These are phyloP conservation scores for Penicillium oxalicum DNA, from an alignment of 2,329 filamentous ascomycete genomes.

Conservation along the genomic window DNA sequence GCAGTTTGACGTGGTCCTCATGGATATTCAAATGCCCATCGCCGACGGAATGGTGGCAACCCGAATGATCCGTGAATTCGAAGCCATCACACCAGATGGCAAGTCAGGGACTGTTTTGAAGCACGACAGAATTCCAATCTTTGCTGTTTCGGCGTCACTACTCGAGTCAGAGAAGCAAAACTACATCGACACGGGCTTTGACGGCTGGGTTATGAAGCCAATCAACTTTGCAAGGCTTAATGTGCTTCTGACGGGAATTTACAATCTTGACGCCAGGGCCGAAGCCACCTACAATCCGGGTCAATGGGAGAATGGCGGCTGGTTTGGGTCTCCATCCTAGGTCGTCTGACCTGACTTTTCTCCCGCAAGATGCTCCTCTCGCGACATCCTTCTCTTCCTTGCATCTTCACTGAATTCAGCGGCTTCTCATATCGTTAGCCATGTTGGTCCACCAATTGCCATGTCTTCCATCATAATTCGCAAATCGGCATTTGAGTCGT, in stretches of 20 bases:
- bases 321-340: constrained; percentile 51
- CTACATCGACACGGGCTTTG: constrained; percentile 75
- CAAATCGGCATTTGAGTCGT: no score
- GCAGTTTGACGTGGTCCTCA: constrained; percentile 72
- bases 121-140: constrained; percentile 69
- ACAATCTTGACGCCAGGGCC: constrained; percentile 53
- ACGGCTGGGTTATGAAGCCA: constrained; percentile 87
- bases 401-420: background rate
- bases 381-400: background rate
- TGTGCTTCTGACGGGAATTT: constrained; percentile 63
- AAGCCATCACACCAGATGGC: constrained; percentile 48
- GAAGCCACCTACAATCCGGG: constrained; percentile 65
- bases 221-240: constrained; percentile 73
- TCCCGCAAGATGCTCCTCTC: background rate
- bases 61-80: constrained; percentile 72
- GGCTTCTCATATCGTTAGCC: no score
- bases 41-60: constrained; percentile 80
- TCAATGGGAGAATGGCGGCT: constrained; percentile 78
- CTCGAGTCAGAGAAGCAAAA: constrained; percentile 61
- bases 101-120: constrained; percentile 55
- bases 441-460: no score
- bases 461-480: no score
- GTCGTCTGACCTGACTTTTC: no score
- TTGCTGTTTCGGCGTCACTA: constrained; percentile 82
- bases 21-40: constrained; percentile 99